Evolutionary conservation across 2,329 filamentous ascomycete species (phyloP), one percentile per base, ranked within the genome.

Genomic region (Neofusicoccum laricinum): DNA sequence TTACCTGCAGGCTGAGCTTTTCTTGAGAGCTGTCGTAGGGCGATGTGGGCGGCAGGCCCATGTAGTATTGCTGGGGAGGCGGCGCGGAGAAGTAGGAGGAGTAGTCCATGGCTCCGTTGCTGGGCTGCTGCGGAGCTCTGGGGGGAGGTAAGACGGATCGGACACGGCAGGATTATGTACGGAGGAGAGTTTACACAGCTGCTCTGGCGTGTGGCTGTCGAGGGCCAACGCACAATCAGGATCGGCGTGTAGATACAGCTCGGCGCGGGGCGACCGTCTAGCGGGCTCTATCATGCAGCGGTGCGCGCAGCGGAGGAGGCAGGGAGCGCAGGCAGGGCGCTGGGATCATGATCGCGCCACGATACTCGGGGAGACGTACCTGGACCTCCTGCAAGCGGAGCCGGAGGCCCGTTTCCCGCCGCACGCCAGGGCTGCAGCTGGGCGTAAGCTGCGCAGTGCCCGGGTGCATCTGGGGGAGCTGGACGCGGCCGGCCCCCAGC

Each of bases 101-200:
- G 73, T 85, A 87, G 69, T 87, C 84, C 85, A 88, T 87, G 59
- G 32, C 41, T 55, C n/a, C 14, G 41, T 4, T 3, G 25, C 21
- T 5, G 43, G 3, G 19, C 5, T 17, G 21, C 36, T 12, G 40
- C 14, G 15, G 38, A 63, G 45, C 19, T 11, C 3, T 15, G 34
- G 15, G 36, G 10, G 6, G n/a, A 36, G 38, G 48, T 34, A 30
- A 43, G 55, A 59, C 12, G 41, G 61, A 62, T n/a, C 49, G 48
- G 34, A 63, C 38, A 25, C 15, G 38, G 59, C n/a, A 45, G 21
- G 55, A 59, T 59, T 59, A 59, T 59, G 55, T 59, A 59, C 46
- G 55, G 41, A 40, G 19, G 38, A 59, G 17, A 17, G 38, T 58
- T n/a, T 11, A 15, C 55, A 46, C 40, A 8, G 21, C 55, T 10